phyloP scores from a whole-genome alignment of 108 stramenopile species.

The Nannochloropsis gaditana region DNA sequence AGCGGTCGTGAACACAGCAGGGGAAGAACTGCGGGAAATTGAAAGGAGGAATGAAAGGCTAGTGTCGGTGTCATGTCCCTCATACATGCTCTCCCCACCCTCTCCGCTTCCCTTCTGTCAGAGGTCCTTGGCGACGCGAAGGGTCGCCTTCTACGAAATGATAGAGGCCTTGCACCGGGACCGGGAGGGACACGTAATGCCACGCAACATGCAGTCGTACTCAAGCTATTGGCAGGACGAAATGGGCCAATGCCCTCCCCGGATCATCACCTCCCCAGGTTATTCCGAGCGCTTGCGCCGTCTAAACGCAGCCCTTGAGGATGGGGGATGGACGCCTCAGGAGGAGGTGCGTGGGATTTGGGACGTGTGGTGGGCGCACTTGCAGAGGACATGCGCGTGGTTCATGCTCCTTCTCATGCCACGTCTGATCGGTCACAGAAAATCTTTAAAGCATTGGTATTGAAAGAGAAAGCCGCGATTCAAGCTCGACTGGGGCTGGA shows the following conservation, averaged over 20 bases:
- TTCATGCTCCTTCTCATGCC: too few relatives aligned
- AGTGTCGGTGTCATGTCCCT: neutral
- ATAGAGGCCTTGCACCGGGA: neutral
- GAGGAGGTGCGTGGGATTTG: neutral
- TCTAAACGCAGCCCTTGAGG: neutral
- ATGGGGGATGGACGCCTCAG: neutral
- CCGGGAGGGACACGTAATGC: constrained; percentile 9
- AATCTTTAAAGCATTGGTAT: neutral
- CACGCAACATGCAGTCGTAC: neutral
- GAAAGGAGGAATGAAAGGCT: neutral
- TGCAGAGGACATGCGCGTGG: too few relatives aligned
- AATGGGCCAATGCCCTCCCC: neutral
- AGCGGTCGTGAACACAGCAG: too few relatives aligned
- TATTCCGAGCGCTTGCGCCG: neutral
- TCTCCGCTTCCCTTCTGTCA: neutral
- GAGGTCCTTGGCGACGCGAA: neutral
- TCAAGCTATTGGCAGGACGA: neutral
- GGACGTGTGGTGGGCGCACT: too few relatives aligned
- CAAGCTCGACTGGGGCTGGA: neutral
- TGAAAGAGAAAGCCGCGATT: constrained; percentile 3
- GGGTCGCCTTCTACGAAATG: constrained; percentile 15
- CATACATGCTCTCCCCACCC: neutral
- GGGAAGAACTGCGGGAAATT: too few relatives aligned
- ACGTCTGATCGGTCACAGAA: neutral
- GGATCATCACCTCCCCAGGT: neutral